Base-by-base conservation (phyloP, 1,284 basidiomycete genomes). In the Papiliotrema nemorosa region DNA sequence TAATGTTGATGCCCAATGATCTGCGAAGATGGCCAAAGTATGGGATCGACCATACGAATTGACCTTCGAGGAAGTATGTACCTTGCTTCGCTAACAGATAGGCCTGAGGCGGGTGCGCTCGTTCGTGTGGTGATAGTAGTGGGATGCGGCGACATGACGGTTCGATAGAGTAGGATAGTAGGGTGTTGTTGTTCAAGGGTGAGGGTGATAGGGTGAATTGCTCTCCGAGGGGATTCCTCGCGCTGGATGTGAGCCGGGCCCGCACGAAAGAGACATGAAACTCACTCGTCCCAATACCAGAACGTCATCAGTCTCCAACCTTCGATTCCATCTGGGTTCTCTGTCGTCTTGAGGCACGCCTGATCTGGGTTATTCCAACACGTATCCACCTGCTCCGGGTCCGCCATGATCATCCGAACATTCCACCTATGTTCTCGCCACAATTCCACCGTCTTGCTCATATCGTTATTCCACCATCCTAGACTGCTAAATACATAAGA, bases 161-260 rank as follows among this genome's bases (percentile, higher is more conserved):
- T 49, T 77, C 74, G 61, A 77, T 66, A 27, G 69, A 74, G 49
- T 73, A 75, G 16, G 73, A 73, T 3, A 77, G 58, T 54, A 70
- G 73, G 41, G 64, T 57, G 54, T 73, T 73, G 22, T 54, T 52
- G 38, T 63, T 58, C n/a, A 51, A 50, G 4, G 56, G 61, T 27
- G 62, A 70, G 59, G 75, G 75, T 2, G 68, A 70, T 6, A 77
- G 60, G 20, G 74, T 76, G 63, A 73, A 77, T 27, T 55, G 36
- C 0, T 53, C 27, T 3, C 76, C 76, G 2, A 75, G 62, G 0
- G 74, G 74, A 51, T 74, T 68, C 13, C 58, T 53, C 2, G 62
- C 44, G 41, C 63, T 66, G 37, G 18, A 14, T 7, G n/a, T 36
- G 35, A 20, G 38, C 33, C 20, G 21, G 25, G 14, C 18, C n/a